Base-by-base conservation (phyloP, 495 filamentous ascomycete species). In the Podospora anserina region DNA sequence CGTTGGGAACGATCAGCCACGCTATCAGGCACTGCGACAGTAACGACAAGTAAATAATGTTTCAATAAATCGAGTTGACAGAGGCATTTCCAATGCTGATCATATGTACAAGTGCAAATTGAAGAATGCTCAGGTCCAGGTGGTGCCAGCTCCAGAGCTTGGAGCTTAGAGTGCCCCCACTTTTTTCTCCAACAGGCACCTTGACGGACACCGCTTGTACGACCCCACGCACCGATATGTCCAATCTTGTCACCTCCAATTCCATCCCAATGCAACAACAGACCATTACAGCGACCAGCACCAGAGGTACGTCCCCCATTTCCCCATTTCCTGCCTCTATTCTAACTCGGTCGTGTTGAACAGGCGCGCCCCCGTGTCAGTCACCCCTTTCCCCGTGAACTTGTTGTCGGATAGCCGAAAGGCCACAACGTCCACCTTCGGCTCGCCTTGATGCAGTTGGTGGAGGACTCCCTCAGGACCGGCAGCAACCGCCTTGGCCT, bases 281-380 rank as follows among this genome's bases (percentile, higher is more conserved):
- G 6, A 49, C 0, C 39, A 13, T 49, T 5, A 3, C 13, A 16
- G 9, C 9, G 0, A 49, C 39, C 39, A 16, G 0, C 39, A 13
- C 39, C 39, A 49, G 15, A 49, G 7, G 1, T 16, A 49, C 39
- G 9, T 49, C 39, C 39, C 39, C 30, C 1, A 1, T 13, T 11
- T 13, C 39, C 13, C 39, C 9, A 6, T 13, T 16, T 2, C 15
- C 39, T 49, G 39, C 20, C 59, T 61, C 13, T 61, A 26, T 16
- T 28, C 26, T 32, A 66, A 9, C 28, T 62, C 49, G 11, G 81
- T 83, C 4, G 86, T 86, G 74, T 87, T 88, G 75, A 88, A 89
- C n/a, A 89, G 71, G 23, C 86, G 80, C 67, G 88, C 83, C 0
- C 87, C 86, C 4, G 87, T 89, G 66, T 89, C 87, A 5, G 84